These are phyloP conservation scores for Kazachstania africana DNA, from an alignment of 805 yeast genomes.

Conservation along the genomic window DNA sequence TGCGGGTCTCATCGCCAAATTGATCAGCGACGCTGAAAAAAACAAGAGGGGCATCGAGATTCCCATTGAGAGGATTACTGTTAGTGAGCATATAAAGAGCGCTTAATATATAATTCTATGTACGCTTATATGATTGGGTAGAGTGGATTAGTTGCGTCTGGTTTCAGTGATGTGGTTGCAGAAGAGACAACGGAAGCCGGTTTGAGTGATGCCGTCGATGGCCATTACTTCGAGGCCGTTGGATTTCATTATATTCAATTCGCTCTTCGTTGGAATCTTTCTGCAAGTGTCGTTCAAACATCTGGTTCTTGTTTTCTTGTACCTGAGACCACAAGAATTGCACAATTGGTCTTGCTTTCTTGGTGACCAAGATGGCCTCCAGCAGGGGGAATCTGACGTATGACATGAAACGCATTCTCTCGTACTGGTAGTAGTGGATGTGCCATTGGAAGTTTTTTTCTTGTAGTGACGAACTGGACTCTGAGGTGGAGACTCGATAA, in stretches of 20 bases:
- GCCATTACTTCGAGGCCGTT: slow-evolving; percentile 38
- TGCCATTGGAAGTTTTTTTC: slow-evolving; percentile 1
- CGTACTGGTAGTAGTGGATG: slow-evolving; percentile 6
- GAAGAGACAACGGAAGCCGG: slow-evolving; percentile 41
- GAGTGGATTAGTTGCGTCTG: background rate
- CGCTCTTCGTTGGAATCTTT: slow-evolving; percentile 92
- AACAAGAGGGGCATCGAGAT: too few species aligned
- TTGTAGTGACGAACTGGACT: background rate
- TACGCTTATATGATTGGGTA: too few species aligned
- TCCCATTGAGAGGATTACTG: too few species aligned
- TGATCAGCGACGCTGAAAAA: too few species aligned
- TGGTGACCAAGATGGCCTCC: slow-evolving; percentile 93
- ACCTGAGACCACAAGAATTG: slow-evolving; percentile 90
- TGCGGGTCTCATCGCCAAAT: too few species aligned
- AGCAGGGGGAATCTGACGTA: slow-evolving; percentile 85
- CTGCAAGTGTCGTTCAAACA: slow-evolving; percentile 68
- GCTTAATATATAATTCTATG: too few species aligned
- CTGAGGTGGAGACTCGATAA: slow-evolving; percentile 11
- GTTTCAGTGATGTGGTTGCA: slow-evolving; percentile 22
- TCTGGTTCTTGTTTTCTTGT: slow-evolving; percentile 87
- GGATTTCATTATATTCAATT: slow-evolving; percentile 77
- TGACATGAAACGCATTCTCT: slow-evolving; percentile 85
- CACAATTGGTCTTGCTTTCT: slow-evolving; percentile 86
- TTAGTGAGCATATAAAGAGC: too few species aligned
- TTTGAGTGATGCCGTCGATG: slow-evolving; percentile 9